Evolutionary conservation across 352 stramenopile genomes (phyloP).

Genomic region (Elongisporangium prolatum): DNA sequence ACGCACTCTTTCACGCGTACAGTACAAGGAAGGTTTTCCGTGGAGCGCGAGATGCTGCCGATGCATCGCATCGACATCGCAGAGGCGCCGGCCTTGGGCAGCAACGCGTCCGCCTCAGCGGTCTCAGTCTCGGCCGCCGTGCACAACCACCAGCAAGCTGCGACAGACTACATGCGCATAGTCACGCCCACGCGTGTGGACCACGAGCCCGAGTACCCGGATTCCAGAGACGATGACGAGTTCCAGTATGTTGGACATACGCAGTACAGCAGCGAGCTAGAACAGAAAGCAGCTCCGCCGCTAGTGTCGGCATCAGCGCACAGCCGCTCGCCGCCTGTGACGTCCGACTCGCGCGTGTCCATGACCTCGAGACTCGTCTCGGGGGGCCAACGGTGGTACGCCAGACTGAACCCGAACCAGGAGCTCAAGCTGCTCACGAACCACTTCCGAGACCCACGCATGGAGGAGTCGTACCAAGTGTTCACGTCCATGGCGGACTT

Average conservation of each 20-base stretch:
- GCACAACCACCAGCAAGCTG: neutral
- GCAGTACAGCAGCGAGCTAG: neutral
- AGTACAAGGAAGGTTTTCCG: neutral
- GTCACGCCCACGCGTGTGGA: slow-evolving; percentile 15
- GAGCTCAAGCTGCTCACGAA: slow-evolving; percentile 61
- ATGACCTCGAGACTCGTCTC: slow-evolving; percentile 7
- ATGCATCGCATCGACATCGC: slow-evolving; percentile 14
- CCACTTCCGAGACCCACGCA: slow-evolving; percentile 57
- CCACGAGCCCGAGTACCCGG: slow-evolving; percentile 10
- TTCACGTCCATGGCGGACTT: slow-evolving; percentile 74
- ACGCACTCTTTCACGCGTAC: neutral
- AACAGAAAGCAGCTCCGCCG: neutral
- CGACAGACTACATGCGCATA: slow-evolving; percentile 10
- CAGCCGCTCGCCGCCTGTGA: slow-evolving; percentile 5
- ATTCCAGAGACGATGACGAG: slow-evolving; percentile 2
- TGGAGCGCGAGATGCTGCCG: neutral
- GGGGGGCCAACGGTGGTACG: slow-evolving; percentile 22
- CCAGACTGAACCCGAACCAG: slow-evolving; percentile 45
- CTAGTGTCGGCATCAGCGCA: slow-evolving; percentile 8
- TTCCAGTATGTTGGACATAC: slow-evolving; percentile 1
- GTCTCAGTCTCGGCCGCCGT: neutral
- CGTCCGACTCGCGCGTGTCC: slow-evolving; percentile 2
- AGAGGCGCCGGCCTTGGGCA: slow-evolving; percentile 5
- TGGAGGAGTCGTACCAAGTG: slow-evolving; percentile 79
- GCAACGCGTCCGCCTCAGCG: neutral